These are phyloP conservation scores for Neofusicoccum laricinum DNA, from an alignment of 2,329 filamentous ascomycete species.

Conservation along the genomic window DNA sequence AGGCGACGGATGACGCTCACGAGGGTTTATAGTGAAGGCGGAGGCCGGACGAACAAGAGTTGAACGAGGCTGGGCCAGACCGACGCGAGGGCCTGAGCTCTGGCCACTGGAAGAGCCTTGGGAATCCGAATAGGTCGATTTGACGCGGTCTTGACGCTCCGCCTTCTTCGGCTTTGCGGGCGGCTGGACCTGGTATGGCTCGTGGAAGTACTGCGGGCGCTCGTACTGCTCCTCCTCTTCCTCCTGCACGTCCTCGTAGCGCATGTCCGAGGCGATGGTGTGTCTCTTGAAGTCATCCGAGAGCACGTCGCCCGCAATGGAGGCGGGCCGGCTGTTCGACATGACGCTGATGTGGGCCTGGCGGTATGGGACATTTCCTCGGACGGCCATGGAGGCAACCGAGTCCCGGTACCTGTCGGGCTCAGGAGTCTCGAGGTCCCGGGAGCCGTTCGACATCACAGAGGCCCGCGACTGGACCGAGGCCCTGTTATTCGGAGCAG, in stretches of 20 bases:
- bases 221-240: conserved; percentile 37
- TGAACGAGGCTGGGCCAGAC: conserved; percentile 47
- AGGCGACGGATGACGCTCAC: conserved; percentile 58
- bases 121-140: conserved; percentile 28
- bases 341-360: conserved; percentile 3
- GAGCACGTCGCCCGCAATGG: neutral
- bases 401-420: conserved; percentile 12
- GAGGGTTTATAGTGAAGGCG: conserved; percentile 65
- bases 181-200: conserved; percentile 37
- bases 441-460: conserved; percentile 29
- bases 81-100: conserved; percentile 27
- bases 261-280: neutral
- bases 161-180: conserved; percentile 21
- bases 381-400: neutral
- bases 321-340: conserved; percentile 8
- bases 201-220: conserved; percentile 53
- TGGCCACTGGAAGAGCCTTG: conserved; percentile 28
- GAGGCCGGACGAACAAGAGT: conserved; percentile 70
- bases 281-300: conserved; percentile 10
- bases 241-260: conserved; percentile 18
- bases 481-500: conserved; percentile 27
- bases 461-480: conserved; percentile 35
- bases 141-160: conserved; percentile 23
- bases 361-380: neutral
- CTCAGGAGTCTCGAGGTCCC: conserved; percentile 30